A percentile compares a stretch with the other conserved stretches of the same genome.
Conservation (phyloP, 129 eudicot species). For the Scalesia atractyloides region DNA sequence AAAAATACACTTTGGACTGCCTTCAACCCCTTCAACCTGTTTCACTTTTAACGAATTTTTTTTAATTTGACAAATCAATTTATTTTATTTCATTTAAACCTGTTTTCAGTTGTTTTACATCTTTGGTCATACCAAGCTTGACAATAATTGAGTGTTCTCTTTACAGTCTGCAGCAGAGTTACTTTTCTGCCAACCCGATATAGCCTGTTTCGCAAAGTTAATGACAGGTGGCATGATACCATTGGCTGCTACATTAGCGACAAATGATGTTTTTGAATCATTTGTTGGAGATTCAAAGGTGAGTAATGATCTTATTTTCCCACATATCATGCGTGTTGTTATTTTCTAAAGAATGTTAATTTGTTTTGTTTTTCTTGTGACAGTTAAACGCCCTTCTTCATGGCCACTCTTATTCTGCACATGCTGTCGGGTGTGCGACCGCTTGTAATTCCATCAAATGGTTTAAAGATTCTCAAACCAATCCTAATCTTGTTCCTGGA, state of each 20-base stretch:
- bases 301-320: slow-evolving; percentile 13
- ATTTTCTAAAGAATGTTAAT: neutral
- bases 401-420: slow-evolving; percentile 95
- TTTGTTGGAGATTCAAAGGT: slow-evolving; percentile 97
- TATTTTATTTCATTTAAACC: neutral
- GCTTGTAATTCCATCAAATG: slow-evolving; percentile 77
- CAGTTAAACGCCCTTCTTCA: slow-evolving; percentile 93
- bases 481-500: slow-evolving; percentile 54
- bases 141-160: slow-evolving; percentile 9
- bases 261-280: slow-evolving; percentile 70
- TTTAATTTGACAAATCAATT: neutral
- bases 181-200: slow-evolving; percentile 84
- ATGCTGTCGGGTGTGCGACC: slow-evolving; percentile 91
- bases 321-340: neutral
- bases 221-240: slow-evolving; percentile 98
- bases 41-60: neutral
- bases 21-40: neutral
- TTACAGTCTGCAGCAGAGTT: slow-evolving; percentile 92
- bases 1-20: neutral
- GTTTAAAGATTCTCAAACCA: slow-evolving; percentile 72
- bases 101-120: neutral
- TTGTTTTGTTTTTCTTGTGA: slow-evolving; percentile 19
- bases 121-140: neutral
- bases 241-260: slow-evolving; percentile 87
- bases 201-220: slow-evolving; percentile 88